Percentiles rank a stretch among this genome's conserved stretches.
phyloP scores from a whole-genome alignment of 2,329 filamentous ascomycete species.

The Sporothrix schenckii region DNA sequence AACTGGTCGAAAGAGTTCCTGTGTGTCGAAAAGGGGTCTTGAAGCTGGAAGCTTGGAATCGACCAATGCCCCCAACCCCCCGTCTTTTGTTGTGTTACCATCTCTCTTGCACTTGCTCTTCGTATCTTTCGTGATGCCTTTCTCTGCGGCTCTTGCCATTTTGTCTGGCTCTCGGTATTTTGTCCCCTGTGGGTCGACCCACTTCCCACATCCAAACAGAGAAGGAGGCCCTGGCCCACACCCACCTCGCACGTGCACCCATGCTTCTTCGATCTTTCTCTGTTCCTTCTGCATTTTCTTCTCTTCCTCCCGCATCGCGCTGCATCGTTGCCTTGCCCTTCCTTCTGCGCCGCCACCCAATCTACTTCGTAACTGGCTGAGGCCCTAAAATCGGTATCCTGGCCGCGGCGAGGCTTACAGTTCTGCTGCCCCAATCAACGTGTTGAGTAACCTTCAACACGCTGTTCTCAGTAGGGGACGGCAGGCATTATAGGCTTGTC shows the following conservation, averaged over 20 bases:
- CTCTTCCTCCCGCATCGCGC: no score
- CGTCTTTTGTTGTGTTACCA: constrained; percentile 15
- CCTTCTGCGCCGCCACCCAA: neutral
- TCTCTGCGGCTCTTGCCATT: neutral
- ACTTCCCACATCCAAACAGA: constrained; percentile 9
- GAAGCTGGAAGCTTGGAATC: neutral
- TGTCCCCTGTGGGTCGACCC: neutral
- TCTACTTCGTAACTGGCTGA: constrained; percentile 2
- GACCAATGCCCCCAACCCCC: neutral
- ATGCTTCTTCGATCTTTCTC: neutral
- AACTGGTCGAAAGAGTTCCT: neutral
- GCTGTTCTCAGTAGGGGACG: neutral
- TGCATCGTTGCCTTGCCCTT: constrained; percentile 12
- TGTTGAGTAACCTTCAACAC: neutral
- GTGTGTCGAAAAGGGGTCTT: neutral
- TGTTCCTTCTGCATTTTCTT: neutral
- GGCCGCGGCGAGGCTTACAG: neutral
- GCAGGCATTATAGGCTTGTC: no score
- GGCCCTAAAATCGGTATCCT: constrained; percentile 4
- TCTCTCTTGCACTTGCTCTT: neutral
- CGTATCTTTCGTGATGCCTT: neutral
- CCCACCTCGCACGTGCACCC: constrained; percentile 1
- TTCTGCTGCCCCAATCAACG: constrained; percentile 16
- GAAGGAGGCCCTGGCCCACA: constrained; percentile 9
- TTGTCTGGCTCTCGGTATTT: neutral